Conservation (phyloP, 1,139 yeast genomes). For the Magnusiomyces paraingens region DNA sequence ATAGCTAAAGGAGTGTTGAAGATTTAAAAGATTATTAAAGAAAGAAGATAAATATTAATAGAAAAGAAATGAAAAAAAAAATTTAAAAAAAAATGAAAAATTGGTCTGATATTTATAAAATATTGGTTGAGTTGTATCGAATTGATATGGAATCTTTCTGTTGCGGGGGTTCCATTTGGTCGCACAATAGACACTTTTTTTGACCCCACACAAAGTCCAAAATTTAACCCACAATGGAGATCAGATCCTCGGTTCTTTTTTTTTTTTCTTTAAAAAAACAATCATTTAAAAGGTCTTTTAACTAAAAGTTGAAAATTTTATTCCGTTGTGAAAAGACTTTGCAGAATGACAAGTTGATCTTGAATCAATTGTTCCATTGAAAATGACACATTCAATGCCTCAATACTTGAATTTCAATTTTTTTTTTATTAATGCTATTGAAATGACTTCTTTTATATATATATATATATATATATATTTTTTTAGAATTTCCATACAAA, state of each 20-base stretch:
- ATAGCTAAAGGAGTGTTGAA: not conserved
- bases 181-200: not conserved
- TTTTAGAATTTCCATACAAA: no score
- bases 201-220: not conserved
- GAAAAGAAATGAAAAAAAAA: not conserved
- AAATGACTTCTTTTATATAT: no score
- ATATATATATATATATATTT: no score
- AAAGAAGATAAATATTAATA: not conserved
- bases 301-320: no score
- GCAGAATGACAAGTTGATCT: no score
- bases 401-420: no score
- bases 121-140: not conserved
- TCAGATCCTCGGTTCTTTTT: not conserved
- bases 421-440: no score
- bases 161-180: not conserved
- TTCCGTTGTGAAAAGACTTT: no score
- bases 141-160: not conserved
- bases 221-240: not conserved
- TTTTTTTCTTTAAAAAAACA: no score
- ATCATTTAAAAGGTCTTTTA: no score
- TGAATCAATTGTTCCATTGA: no score
- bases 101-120: not conserved
- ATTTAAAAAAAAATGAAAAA: not conserved
- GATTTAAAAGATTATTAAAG: not conserved
- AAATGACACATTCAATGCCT: no score